phyloP scores from a whole-genome alignment of 768 basidiomycete genomes.

The Crucibulum laeve region DNA sequence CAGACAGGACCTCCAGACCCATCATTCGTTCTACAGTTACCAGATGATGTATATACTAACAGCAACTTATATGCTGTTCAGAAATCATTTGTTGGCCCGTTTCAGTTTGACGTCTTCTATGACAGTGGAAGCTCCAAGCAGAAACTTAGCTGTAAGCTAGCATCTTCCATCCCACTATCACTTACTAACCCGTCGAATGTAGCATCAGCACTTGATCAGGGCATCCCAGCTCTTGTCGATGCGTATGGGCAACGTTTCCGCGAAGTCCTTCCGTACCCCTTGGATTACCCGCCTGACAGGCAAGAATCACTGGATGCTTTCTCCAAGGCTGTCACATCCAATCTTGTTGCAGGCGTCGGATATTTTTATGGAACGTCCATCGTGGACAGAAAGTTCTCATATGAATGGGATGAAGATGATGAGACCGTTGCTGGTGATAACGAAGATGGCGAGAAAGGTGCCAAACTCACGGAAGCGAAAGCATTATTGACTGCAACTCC shows the following conservation, averaged over 20 bases:
- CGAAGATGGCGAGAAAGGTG: slow-evolving; percentile 41
- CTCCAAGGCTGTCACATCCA: slow-evolving; percentile 87
- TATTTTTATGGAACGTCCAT: slow-evolving; percentile 93
- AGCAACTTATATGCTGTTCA: slow-evolving; percentile 88
- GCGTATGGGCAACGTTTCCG: slow-evolving; percentile 68
- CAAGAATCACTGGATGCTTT: slow-evolving; percentile 57
- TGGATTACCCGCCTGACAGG: slow-evolving; percentile 45
- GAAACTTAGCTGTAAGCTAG: slow-evolving; percentile 56
- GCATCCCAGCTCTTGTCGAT: slow-evolving; percentile 60
- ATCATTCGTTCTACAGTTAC: slow-evolving; percentile 70
- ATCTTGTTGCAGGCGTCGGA: slow-evolving; percentile 88
- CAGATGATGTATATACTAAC: slow-evolving; percentile 65
- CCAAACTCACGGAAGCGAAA: slow-evolving; percentile 67
- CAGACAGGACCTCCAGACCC: slow-evolving; percentile 62
- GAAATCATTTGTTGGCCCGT: slow-evolving; percentile 78
- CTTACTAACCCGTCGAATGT: slow-evolving; percentile 4
- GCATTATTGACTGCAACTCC: slow-evolving; percentile 89
- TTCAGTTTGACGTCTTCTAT: slow-evolving; percentile 87
- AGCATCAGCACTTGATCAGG: slow-evolving; percentile 66
- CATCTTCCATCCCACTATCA: neutral
- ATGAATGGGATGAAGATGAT: slow-evolving; percentile 85
- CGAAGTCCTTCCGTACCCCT: slow-evolving; percentile 61
- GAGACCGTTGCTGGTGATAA: slow-evolving; percentile 29
- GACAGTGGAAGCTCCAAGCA: slow-evolving; percentile 70
- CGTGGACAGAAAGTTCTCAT: slow-evolving; percentile 78